Percentiles rank a stretch among this genome's conserved stretches.
These are phyloP conservation scores for Pezicula radicicola DNA, from an alignment of 2,329 filamentous ascomycete species.

Conservation along the genomic window DNA sequence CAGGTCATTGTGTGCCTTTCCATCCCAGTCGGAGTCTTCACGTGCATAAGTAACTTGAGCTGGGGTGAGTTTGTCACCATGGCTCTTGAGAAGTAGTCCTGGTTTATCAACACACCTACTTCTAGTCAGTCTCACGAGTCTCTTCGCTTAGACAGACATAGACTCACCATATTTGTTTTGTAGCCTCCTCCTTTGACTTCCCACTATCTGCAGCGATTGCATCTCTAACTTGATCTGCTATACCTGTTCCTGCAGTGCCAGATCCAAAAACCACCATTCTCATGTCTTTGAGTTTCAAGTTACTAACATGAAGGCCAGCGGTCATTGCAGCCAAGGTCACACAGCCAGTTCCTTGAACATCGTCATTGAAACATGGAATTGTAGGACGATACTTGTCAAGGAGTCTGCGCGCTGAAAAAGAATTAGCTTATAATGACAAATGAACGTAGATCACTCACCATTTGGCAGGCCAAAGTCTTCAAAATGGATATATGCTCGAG, in stretches of 20 bases:
- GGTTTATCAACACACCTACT: slow-evolving; percentile 76
- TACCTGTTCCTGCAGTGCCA: slow-evolving; percentile 79
- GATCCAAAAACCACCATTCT: slow-evolving; percentile 76
- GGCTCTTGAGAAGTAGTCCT: slow-evolving; percentile 66
- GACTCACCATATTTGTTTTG: slow-evolving; percentile 71
- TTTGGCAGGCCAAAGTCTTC: slow-evolving; percentile 84
- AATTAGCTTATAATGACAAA: background rate
- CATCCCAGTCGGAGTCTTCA: slow-evolving; percentile 60
- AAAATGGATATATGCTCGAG: slow-evolving; percentile 82
- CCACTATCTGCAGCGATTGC: slow-evolving; percentile 68
- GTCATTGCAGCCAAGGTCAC: slow-evolving; percentile 82
- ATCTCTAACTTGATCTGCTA: slow-evolving; percentile 80
- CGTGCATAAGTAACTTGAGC: slow-evolving; percentile 69
- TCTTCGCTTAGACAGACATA: background rate
- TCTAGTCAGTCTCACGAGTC: slow-evolving; percentile 1
- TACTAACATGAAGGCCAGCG: slow-evolving; percentile 68
- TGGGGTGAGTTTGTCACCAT: slow-evolving; percentile 56
- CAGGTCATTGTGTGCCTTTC: slow-evolving; percentile 53
- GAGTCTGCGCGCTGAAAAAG: slow-evolving; percentile 54
- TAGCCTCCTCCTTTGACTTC: slow-evolving; percentile 70
- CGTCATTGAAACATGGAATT: slow-evolving; percentile 86
- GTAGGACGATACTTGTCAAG: slow-evolving; percentile 71
- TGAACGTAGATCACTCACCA: slow-evolving; percentile 34
- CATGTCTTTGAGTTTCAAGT: slow-evolving; percentile 63
- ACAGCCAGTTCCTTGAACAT: slow-evolving; percentile 85